Base-by-base conservation (phyloP, 495 filamentous ascomycete species). In the Aspergillus steynii region DNA sequence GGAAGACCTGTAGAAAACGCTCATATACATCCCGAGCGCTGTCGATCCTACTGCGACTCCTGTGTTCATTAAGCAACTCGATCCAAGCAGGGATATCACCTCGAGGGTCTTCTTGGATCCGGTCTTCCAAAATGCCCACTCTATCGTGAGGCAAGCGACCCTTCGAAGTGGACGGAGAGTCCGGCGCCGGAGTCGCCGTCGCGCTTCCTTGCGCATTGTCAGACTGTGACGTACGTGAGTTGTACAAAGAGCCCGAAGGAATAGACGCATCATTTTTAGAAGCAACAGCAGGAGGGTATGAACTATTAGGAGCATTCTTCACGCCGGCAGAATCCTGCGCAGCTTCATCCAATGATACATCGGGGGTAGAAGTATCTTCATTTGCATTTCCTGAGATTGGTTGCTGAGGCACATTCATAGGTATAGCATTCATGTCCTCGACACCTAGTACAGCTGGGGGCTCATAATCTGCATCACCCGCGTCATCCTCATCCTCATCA, bases 81-180 rank as follows among this genome's bases (percentile, higher is more conserved):
- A 93, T 74, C 95, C 95, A 99, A 15, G 94, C 92, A 53, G 93
- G 86, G 64, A 94, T 81, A 68, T 97, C 95, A 61, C 93, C 95
- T 60, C 89, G 86, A 29, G 96, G 91, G 71, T 98, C 95, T 65
- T 97, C 91, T 61, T 86, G 86, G 68, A 97, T 89, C 61, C 94
- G 83, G 67, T 96, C 91, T 75, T 99, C 93, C 61, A 97, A 80
- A 47, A 94, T 88, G 10, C 92, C 90, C 65, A 96, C 82, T 56
- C 82, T 83, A 74, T 97, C 91, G 74, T 90, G 85, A 47, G 90
- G 86, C 57, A 92, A 78, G 54, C 89, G 86, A 59, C 83, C 75
- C 67, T 77, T 81, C 55, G 80, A 61, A 50, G 78, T 63, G 32
- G 77, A 72, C 65, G 81, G 69, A 15, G 74, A 74, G 25, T 77